Conservation (phyloP, 208 protist species). For the Lotmaria passim region DNA sequence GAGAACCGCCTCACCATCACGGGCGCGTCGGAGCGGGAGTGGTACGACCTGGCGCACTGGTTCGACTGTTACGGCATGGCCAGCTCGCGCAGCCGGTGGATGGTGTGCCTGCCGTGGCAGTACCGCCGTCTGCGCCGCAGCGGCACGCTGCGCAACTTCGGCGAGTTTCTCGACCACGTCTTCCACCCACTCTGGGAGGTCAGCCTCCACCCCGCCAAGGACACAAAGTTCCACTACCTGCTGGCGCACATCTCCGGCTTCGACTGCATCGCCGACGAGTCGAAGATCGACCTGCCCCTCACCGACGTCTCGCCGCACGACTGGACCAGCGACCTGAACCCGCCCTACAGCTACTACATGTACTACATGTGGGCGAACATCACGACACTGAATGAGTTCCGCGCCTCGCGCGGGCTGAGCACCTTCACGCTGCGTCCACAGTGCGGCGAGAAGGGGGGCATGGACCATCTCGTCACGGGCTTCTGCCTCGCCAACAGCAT, state of each 20-base stretch:
- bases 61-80: slow-evolving; percentile 96
- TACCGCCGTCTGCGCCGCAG: slow-evolving; percentile 86
- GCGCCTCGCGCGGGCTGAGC: slow-evolving; percentile 79
- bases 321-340: slow-evolving; percentile 95
- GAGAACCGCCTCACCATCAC: slow-evolving; percentile 87
- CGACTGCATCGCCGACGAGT: slow-evolving; percentile 97
- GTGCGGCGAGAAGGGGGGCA: slow-evolving; percentile 93
- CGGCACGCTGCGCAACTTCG: slow-evolving; percentile 90
- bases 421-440: slow-evolving; percentile 97
- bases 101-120: slow-evolving; percentile 95
- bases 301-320: slow-evolving; percentile 83
- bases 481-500: slow-evolving; percentile 96
- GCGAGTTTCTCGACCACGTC: slow-evolving; percentile 96
- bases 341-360: slow-evolving; percentile 98
- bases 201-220: slow-evolving; percentile 92
- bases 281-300: slow-evolving; percentile 92
- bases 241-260: slow-evolving; percentile 96
- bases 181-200: slow-evolving; percentile 98
- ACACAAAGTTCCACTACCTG: slow-evolving; percentile 97
- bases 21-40: slow-evolving; percentile 89
- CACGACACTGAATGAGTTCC: slow-evolving; percentile 95
- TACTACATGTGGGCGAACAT: slow-evolving; percentile 99
- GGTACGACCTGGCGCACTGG: slow-evolving; percentile 96
- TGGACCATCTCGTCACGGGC: slow-evolving; percentile 93
- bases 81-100: slow-evolving; percentile 95